A percentile compares a stretch with the other conserved stretches of the same genome.
phyloP scores from a whole-genome alignment of 2,329 filamentous ascomycete species.

The Chaetothyriales sp. region DNA sequence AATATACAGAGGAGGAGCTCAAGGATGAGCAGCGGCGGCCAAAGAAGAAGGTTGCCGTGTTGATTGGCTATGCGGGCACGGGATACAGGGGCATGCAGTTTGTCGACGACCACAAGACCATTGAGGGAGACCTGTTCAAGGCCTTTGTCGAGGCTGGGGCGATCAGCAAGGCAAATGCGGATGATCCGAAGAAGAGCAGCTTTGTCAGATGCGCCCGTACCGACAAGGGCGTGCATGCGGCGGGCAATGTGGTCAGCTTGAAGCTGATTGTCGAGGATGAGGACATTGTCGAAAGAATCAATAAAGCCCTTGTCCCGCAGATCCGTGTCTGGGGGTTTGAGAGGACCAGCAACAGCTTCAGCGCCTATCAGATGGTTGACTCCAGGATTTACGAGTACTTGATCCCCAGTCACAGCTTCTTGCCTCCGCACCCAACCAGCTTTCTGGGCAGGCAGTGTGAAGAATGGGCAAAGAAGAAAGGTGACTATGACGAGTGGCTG shows the following conservation, averaged over 20 bases:
- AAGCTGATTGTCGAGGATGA: conserved; percentile 92
- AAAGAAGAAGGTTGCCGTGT: conserved; percentile 89
- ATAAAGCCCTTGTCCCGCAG: conserved; percentile 65
- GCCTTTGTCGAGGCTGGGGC: conserved; percentile 83
- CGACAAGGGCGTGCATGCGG: conserved; percentile 93
- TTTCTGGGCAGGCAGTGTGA: conserved; percentile 70
- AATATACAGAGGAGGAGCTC: conserved; percentile 66
- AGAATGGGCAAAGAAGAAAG: conserved; percentile 59
- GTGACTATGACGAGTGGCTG: conserved; percentile 53
- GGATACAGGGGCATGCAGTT: conserved; percentile 98
- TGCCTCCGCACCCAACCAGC: conserved; percentile 81
- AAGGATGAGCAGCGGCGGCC: conserved; percentile 72
- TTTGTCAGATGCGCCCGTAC: conserved; percentile 87
- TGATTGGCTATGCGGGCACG: conserved; percentile 90
- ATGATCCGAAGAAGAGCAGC: conserved; percentile 91
- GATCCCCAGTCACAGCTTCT: conserved; percentile 79
- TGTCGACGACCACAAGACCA: conserved; percentile 56
- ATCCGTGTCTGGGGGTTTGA: conserved; percentile 93
- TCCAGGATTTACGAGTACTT: conserved; percentile 96
- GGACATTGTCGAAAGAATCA: conserved; percentile 81
- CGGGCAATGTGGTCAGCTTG: conserved; percentile 84
- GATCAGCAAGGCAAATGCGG: conserved; percentile 90
- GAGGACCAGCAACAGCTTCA: conserved; percentile 78
- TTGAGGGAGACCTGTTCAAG: conserved; percentile 86
- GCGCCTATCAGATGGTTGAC: conserved; percentile 87